A percentile compares a stretch with the other conserved stretches of the same genome.
phyloP scores from a whole-genome alignment of 2,329 filamentous ascomycete genomes.

The Pseudogymnoascus sp. region DNA sequence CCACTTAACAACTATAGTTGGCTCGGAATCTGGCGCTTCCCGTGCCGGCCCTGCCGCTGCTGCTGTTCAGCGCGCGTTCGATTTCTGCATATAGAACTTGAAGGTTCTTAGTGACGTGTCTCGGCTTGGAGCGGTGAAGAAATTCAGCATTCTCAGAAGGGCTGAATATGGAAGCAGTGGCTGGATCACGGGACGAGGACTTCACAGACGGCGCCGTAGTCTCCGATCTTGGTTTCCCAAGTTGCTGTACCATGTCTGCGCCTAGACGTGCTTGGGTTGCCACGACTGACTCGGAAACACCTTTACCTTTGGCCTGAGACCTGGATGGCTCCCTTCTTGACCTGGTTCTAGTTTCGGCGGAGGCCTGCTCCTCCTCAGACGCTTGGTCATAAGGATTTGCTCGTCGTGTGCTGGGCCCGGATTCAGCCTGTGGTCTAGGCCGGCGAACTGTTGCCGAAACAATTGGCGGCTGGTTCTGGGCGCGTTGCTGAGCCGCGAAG shows the following conservation, averaged over 20 bases:
- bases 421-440: slow-evolving; percentile 4
- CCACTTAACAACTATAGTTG: slow-evolving; percentile 69
- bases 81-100: slow-evolving; percentile 52
- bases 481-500: slow-evolving; percentile 60
- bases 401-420: neutral
- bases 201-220: neutral
- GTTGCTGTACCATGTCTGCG: slow-evolving; percentile 24
- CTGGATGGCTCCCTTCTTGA: slow-evolving; percentile 8
- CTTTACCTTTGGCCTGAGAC: slow-evolving; percentile 15
- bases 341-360: neutral
- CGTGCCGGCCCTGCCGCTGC: slow-evolving; percentile 56
- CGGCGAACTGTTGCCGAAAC: neutral
- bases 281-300: neutral
- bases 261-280: slow-evolving; percentile 20
- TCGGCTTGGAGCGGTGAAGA: slow-evolving; percentile 50
- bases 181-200: neutral
- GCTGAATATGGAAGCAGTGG: slow-evolving; percentile 42
- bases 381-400: neutral
- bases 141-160: slow-evolving; percentile 44
- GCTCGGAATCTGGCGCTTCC: slow-evolving; percentile 47
- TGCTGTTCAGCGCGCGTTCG: slow-evolving; percentile 56
- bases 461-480: slow-evolving; percentile 42
- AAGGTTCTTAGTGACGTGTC: slow-evolving; percentile 50
- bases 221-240: neutral
- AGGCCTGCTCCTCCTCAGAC: neutral